Evolutionary conservation across 169 alveolate genomes (phyloP), one percentile per base, ranked within the genome.

Genomic region (Plasmodium chabaudi): DNA sequence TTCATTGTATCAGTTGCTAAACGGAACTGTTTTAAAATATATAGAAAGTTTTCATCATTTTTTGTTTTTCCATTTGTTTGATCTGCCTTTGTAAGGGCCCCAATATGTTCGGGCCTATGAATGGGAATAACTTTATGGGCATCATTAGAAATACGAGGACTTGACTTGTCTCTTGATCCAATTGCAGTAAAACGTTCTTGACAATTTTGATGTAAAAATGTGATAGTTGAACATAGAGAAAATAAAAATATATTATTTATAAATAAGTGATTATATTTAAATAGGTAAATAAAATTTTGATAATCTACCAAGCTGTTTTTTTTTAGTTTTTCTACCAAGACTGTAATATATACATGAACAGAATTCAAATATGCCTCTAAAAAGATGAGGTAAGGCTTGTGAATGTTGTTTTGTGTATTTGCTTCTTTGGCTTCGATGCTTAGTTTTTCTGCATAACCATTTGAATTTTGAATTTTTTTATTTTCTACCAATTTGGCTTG

Each of bases 231-330:
- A 9, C 42, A 77, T 9, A 77, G 0, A 25, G 89, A 77, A 27
- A 77, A 77, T n/a, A 77, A 51, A 77, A 77, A 77, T 13, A 64
- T 42, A 51, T 77, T 77, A 21, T 77, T 77, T 25, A 77, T 44
- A 44, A 63, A 77, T 19, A 77, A 0, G 21, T 77, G 34, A 59
- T 64, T 77, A 65, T 12, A 77, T 59, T 77, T 77, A 15, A 77
- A 44, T 0, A 77, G 61, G 47, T 77, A 77, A 13, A 77, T 25
- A 51, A 77, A 77, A 44, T 64, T 77, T 17, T 25, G n/a, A 57
- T 65, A 65, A 65, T 77, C 47, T n/a, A 19, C n/a, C 44, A 64
- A 15, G 44, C 64, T 61, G 2, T 77, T 63, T 64, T n/a, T 77
- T 53, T 77, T 77, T 77, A 77, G 34, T 56, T 77, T 77, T 15